A percentile compares a stretch with the other conserved stretches of the same genome.
Conservation (phyloP, 1,284 basidiomycete genomes). For the Malassezia cuniculi region DNA sequence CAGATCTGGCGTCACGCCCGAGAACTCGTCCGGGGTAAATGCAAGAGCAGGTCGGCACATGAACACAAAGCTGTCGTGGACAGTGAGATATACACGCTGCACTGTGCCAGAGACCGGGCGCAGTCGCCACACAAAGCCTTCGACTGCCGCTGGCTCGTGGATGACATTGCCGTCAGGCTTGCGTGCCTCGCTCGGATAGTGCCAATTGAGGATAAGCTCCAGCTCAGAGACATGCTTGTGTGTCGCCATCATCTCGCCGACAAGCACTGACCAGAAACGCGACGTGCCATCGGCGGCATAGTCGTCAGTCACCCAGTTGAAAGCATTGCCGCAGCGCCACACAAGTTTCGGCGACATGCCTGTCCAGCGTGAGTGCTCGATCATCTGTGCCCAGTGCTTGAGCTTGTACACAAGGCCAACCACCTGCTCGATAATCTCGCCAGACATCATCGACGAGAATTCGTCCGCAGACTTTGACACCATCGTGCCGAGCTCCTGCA, state of each 20-base stretch:
- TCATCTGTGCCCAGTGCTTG: constrained; percentile 55
- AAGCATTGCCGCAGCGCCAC: constrained; percentile 58
- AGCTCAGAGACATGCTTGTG: constrained; percentile 44
- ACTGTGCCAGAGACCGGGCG: constrained; percentile 54
- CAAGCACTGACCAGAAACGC: constrained; percentile 61
- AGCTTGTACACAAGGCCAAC: constrained; percentile 51
- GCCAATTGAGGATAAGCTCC: constrained; percentile 60
- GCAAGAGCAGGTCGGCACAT: constrained; percentile 52
- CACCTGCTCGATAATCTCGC: constrained; percentile 5
- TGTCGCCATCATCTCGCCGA: constrained; percentile 54
- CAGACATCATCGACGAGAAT: neutral
- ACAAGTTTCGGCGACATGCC: constrained; percentile 60
- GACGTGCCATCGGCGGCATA: constrained; percentile 54
- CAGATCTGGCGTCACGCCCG: constrained; percentile 15
- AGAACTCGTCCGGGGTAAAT: constrained; percentile 52
- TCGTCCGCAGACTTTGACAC: neutral
- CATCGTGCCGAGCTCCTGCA: neutral
- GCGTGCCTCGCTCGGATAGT: constrained; percentile 53
- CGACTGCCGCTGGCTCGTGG: constrained; percentile 60
- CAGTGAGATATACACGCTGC: constrained; percentile 58
- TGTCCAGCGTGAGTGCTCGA: constrained; percentile 51
- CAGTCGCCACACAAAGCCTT: constrained; percentile 63
- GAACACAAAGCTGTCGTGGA: constrained; percentile 63
- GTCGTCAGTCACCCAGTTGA: constrained; percentile 70
- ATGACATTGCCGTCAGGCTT: constrained; percentile 53